These are phyloP conservation scores for Neopestalotiopsis rosae DNA, from an alignment of 2,329 filamentous ascomycete species.

Conservation along the genomic window DNA sequence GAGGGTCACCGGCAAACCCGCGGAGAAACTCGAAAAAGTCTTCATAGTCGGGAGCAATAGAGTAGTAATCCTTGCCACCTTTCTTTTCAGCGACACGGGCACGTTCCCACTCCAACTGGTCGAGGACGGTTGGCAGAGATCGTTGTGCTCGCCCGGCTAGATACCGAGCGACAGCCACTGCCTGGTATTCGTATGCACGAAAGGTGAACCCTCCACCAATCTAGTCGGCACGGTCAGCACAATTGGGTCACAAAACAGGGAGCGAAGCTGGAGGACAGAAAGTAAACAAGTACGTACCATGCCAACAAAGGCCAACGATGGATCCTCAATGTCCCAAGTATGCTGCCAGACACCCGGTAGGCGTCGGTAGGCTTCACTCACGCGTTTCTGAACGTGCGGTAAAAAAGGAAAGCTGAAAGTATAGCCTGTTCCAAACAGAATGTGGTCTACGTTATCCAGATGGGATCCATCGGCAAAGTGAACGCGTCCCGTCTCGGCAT, in stretches of 20 bases:
- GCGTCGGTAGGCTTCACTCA: conserved; percentile 40
- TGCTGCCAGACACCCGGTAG: conserved; percentile 43
- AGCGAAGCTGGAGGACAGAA: not conserved
- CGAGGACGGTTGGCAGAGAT: conserved; percentile 29
- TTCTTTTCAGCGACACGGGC: conserved; percentile 32
- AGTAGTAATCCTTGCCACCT: conserved; percentile 40
- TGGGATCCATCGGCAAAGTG: conserved; percentile 57
- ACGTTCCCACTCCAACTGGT: conserved; percentile 40
- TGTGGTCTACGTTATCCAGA: conserved; percentile 55
- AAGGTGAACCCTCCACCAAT: conserved; percentile 43
- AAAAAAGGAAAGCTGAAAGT: conserved; percentile 62
- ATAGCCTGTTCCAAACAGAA: conserved; percentile 67
- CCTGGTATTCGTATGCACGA: conserved; percentile 44
- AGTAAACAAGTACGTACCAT: conserved; percentile 33
- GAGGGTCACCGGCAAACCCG: conserved; percentile 46
- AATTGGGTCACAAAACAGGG: not conserved
- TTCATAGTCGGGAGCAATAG: conserved; percentile 36
- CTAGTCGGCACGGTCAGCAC: conserved; percentile 21
- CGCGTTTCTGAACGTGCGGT: conserved; percentile 49
- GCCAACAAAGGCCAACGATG: conserved; percentile 39
- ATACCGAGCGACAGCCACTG: conserved; percentile 41
- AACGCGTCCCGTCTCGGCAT: conserved; percentile 42
- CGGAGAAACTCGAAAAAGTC: conserved; percentile 46
- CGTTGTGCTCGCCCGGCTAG: conserved; percentile 36
- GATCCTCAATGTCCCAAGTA: conserved; percentile 41